Conservation (phyloP, 108 stramenopile genomes). For the Fragilaria radians region DNA sequence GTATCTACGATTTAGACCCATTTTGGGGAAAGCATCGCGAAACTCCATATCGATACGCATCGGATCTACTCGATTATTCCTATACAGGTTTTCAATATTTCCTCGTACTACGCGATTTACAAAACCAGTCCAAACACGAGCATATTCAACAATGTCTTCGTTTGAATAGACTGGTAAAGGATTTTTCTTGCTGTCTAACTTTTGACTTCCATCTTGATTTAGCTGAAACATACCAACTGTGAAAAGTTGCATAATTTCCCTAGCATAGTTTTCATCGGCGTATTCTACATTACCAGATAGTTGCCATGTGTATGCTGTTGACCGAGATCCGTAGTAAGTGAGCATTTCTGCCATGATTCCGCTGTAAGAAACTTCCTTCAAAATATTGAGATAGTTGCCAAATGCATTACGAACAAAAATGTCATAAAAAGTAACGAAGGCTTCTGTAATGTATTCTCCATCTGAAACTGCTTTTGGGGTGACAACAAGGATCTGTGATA, state of each 20-base stretch:
- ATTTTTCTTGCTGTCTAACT: slow-evolving; percentile 5
- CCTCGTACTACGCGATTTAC: slow-evolving; percentile 9
- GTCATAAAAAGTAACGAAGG: too few relatives aligned
- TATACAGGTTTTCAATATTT: slow-evolving; percentile 23
- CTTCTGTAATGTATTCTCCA: slow-evolving; percentile 28
- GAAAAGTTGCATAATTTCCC: slow-evolving; percentile 29
- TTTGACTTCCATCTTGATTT: slow-evolving; percentile 24
- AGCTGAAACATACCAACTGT: slow-evolving; percentile 30
- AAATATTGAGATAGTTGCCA: slow-evolving; percentile 47
- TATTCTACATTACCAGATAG: slow-evolving; percentile 5
- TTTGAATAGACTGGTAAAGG: slow-evolving; percentile 20
- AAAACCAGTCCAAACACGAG: slow-evolving; percentile 34
- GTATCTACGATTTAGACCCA: slow-evolving; percentile 11
- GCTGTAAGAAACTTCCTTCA: too few relatives aligned
- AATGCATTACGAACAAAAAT: too few relatives aligned
- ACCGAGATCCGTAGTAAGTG: too few relatives aligned
- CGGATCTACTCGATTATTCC: too few relatives aligned
- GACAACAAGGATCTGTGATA: too few relatives aligned
- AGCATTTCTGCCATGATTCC: too few relatives aligned
- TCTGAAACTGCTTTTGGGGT: slow-evolving; percentile 27
- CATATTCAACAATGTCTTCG: slow-evolving; percentile 21
- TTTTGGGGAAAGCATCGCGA: slow-evolving; percentile 24
- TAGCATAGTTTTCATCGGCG: slow-evolving; percentile 29
- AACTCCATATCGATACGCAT: slow-evolving; percentile 7
- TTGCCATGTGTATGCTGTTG: slow-evolving; percentile 9